Evolutionary conservation across 345 rosid species (phyloP).

Genomic region (Eucalyptus fibrosa): DNA sequence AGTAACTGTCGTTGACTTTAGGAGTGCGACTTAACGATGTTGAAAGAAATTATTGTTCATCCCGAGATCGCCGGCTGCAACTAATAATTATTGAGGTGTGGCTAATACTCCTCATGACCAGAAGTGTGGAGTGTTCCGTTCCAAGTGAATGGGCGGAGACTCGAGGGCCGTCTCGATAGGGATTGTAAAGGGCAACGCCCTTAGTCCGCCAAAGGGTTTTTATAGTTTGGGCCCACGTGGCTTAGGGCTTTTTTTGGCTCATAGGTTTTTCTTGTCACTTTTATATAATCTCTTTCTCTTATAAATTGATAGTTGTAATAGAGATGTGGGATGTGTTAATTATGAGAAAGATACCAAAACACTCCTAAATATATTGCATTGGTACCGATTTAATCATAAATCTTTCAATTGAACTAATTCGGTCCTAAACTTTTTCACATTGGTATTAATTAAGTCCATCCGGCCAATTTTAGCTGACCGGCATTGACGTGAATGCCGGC

Average conservation of each 20-base stretch:
- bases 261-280: neutral
- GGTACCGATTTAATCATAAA: accelerated
- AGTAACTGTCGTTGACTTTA: neutral
- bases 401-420: too few species aligned
- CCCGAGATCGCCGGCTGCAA: neutral
- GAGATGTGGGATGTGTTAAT: neutral
- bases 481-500: too few species aligned
- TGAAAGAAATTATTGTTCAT: neutral
- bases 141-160: neutral
- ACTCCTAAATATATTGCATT: too few species aligned
- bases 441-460: too few species aligned
- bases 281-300: too few species aligned
- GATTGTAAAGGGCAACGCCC: neutral
- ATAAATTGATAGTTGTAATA: neutral
- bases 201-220: neutral
- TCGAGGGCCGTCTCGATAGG: neutral
- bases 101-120: neutral
- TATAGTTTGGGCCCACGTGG: neutral
- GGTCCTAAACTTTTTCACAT: too few species aligned
- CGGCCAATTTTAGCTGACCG: accelerated
- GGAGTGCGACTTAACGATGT: neutral
- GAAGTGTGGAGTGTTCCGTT: neutral
- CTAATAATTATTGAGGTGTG: neutral
- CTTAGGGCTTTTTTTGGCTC: neutral
- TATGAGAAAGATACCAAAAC: too few species aligned